phyloP scores from a whole-genome alignment of 2,329 filamentous ascomycete species.

The Colletotrichum musae region DNA sequence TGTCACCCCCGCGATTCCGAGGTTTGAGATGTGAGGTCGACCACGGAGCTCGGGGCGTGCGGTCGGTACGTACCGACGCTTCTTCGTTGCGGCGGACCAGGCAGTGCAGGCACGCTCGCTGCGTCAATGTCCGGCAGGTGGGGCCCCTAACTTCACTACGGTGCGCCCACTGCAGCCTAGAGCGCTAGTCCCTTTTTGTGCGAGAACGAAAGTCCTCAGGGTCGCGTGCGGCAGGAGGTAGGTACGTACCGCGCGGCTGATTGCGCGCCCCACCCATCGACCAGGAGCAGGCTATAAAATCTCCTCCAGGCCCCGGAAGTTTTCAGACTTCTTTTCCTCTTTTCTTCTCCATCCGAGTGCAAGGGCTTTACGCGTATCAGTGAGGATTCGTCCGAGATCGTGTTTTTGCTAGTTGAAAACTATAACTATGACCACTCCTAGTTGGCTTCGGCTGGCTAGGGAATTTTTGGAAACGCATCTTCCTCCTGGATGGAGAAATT shows the following conservation, averaged over 20 bases:
- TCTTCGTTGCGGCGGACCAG: background rate
- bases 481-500: slow-evolving; percentile 49
- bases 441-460: slow-evolving; percentile 77
- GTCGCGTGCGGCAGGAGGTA: background rate
- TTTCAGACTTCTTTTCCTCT: slow-evolving; percentile 49
- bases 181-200: background rate
- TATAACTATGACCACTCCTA: slow-evolving; percentile 83
- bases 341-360: slow-evolving; percentile 73
- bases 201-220: background rate
- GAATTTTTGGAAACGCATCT: slow-evolving; percentile 80
- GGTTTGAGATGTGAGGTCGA: slow-evolving; percentile 36
- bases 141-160: background rate
- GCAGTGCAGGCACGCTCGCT: background rate
- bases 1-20: slow-evolving; percentile 21
- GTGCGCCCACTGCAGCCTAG: background rate
- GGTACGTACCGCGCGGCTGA: slow-evolving; percentile 22
- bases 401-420: slow-evolving; percentile 94
- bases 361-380: slow-evolving; percentile 86
- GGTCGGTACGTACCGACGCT: slow-evolving; percentile 29
- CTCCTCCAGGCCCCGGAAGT: background rate
- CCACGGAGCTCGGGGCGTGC: slow-evolving; percentile 34
- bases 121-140: slow-evolving; percentile 2
- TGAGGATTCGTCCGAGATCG: slow-evolving; percentile 90
- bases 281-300: slow-evolving; percentile 35
- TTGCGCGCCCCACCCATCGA: slow-evolving; percentile 16